Evolutionary conservation across 108 stramenopile genomes (phyloP).

Genomic region (Cylindrotheca fusiformis): DNA sequence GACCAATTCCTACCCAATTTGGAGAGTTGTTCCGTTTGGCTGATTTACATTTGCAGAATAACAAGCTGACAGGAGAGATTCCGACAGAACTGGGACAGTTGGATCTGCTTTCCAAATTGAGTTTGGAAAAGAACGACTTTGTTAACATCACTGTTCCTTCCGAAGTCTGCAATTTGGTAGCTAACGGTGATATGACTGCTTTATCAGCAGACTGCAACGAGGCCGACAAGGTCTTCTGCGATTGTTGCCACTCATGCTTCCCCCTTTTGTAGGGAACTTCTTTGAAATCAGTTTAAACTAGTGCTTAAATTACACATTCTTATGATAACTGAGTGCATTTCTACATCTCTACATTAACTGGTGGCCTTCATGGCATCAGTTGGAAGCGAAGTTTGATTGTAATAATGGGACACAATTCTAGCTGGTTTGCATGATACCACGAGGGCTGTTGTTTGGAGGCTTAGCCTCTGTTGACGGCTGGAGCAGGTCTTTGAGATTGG

Average conservation of each 20-base stretch:
- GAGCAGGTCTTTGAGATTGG: no score
- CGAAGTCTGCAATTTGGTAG: conserved; percentile 17
- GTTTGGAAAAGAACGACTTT: conserved; percentile 28
- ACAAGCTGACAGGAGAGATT: conserved; percentile 32
- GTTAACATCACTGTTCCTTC: conserved; percentile 31
- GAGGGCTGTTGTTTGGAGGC: no score
- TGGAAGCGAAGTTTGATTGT: no score
- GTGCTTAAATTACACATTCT: no score
- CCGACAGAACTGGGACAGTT: conserved; percentile 34
- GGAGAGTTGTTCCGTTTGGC: conserved; percentile 15
- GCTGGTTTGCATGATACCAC: no score
- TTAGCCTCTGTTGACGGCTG: no score
- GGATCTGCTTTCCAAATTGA: conserved; percentile 13
- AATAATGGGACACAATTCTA: no score
- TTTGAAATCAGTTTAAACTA: no score
- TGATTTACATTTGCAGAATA: conserved; percentile 15
- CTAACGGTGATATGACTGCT: neutral
- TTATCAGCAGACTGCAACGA: conserved; percentile 23
- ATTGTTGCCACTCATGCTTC: conserved; percentile 18
- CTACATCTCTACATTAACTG: no score
- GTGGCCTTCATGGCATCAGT: no score
- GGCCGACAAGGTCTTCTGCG: conserved; percentile 13
- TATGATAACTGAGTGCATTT: no score
- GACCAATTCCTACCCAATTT: conserved; percentile 29
- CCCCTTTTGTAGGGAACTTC: no score